Conservation (phyloP, 139 green algal species). For the Chlamydomonas incerta region DNA sequence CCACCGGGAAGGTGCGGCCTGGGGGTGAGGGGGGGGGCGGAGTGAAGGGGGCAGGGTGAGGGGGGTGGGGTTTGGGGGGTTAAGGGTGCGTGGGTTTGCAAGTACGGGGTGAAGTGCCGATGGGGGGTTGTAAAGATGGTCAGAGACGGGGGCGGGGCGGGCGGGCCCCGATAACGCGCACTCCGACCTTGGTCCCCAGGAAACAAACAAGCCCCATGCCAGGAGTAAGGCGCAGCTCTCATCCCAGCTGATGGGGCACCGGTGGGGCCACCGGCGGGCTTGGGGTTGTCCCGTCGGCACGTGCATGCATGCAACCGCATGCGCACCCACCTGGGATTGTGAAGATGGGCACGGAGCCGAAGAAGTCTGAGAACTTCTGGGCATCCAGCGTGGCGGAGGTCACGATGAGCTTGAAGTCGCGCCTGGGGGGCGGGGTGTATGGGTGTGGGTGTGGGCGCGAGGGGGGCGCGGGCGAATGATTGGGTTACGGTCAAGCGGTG, state of each 20-base stretch:
- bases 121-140: constrained; percentile 96
- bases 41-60: neutral
- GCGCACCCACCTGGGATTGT: constrained; percentile 88
- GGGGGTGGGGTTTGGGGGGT: neutral
- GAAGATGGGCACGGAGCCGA: constrained; percentile 92
- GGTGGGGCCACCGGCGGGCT: too few relatives aligned
- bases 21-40: neutral
- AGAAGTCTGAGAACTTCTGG: constrained; percentile 91
- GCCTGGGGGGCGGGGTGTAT: constrained; percentile 50
- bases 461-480: neutral
- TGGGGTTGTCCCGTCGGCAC: too few relatives aligned
- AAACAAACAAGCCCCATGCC: too few relatives aligned
- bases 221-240: too few relatives aligned
- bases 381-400: constrained; percentile 96
- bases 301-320: too few relatives aligned
- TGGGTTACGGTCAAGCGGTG: too few relatives aligned
- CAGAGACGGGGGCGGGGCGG: too few relatives aligned
- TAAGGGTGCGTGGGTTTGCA: neutral
- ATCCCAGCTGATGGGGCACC: too few relatives aligned
- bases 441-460: neutral
- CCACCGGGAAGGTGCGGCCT: constrained; percentile 95
- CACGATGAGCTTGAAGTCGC: constrained; percentile 98
- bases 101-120: constrained; percentile 11
- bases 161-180: too few relatives aligned
- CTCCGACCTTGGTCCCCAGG: too few relatives aligned